These are phyloP conservation scores for Raphanus hybrid DNA, from an alignment of 441 rosid genomes.

Conservation along the genomic window DNA sequence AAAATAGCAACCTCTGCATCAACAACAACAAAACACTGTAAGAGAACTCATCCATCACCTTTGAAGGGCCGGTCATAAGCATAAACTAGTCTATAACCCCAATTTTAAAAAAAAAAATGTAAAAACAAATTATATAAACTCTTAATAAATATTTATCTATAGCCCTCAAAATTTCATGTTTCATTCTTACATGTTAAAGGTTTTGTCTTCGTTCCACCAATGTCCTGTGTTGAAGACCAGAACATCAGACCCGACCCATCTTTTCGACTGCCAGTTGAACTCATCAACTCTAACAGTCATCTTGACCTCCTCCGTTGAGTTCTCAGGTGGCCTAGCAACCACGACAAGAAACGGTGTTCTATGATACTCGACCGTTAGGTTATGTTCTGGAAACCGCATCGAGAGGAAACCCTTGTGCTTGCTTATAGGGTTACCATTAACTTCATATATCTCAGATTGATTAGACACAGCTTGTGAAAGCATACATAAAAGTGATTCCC, in stretches of 20 bases:
- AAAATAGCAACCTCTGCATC: constrained; percentile 64
- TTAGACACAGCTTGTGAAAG: constrained; percentile 59
- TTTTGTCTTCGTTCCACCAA: constrained; percentile 84
- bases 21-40: background rate
- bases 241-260: constrained; percentile 73
- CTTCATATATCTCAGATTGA: constrained; percentile 63
- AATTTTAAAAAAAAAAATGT: background rate
- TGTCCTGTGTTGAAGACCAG: constrained; percentile 75
- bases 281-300: constrained; percentile 59
- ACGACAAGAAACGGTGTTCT: constrained; percentile 70
- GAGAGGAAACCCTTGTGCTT: constrained; percentile 88
- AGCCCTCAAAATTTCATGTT: background rate
- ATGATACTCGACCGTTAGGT: constrained; percentile 74
- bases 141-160: background rate
- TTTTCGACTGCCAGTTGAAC: constrained; percentile 63
- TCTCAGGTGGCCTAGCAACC: constrained; percentile 58
- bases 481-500: constrained; percentile 88
- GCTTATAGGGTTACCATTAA: constrained; percentile 60
- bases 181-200: constrained; percentile 53
- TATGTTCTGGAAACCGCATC: constrained; percentile 63
- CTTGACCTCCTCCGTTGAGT: constrained; percentile 48
- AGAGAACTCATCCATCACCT: background rate
- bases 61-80: background rate
- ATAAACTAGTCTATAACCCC: background rate
- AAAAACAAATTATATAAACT: background rate